phyloP scores from a whole-genome alignment of 306 rosid species.

The Lathyrus aphaca region DNA sequence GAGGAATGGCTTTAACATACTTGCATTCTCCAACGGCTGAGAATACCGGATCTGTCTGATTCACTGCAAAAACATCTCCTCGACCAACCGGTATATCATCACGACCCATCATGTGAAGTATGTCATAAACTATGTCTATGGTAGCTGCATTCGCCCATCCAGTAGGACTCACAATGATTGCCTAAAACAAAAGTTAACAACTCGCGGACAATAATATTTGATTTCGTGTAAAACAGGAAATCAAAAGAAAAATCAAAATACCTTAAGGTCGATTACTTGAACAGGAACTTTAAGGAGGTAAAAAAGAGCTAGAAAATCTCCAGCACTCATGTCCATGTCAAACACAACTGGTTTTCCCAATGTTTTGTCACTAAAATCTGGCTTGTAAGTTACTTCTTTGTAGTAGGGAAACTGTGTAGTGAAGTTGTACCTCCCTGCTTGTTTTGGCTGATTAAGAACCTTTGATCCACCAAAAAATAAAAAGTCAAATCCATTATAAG shows the following conservation, averaged over 20 bases:
- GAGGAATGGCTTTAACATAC: constrained; percentile 81
- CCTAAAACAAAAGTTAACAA: constrained; percentile 44
- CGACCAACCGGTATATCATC: constrained; percentile 90
- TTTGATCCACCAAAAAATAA: constrained; percentile 27
- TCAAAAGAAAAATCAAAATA: constrained; percentile 23
- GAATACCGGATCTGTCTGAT: constrained; percentile 62
- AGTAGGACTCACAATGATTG: constrained; percentile 83
- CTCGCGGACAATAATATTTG: neutral
- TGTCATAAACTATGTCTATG: constrained; percentile 76
- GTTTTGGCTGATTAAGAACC: constrained; percentile 46
- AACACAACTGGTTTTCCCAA: constrained; percentile 81
- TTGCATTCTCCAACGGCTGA: constrained; percentile 79
- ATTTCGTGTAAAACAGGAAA: neutral
- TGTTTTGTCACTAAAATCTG: constrained; percentile 51
- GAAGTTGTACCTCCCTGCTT: constrained; percentile 74
- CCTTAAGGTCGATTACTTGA: constrained; percentile 81
- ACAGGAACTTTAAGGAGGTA: constrained; percentile 85
- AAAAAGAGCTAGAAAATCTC: constrained; percentile 83
- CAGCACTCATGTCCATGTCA: constrained; percentile 99
- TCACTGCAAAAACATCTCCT: constrained; percentile 76
- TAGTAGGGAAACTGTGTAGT: constrained; percentile 74
- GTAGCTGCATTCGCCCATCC: constrained; percentile 97
- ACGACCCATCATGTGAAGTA: constrained; percentile 97
- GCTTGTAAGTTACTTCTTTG: constrained; percentile 65
- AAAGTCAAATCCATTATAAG: neutral